phyloP scores from a whole-genome alignment of 768 basidiomycete species.

The Phylloporus sp. region DNA sequence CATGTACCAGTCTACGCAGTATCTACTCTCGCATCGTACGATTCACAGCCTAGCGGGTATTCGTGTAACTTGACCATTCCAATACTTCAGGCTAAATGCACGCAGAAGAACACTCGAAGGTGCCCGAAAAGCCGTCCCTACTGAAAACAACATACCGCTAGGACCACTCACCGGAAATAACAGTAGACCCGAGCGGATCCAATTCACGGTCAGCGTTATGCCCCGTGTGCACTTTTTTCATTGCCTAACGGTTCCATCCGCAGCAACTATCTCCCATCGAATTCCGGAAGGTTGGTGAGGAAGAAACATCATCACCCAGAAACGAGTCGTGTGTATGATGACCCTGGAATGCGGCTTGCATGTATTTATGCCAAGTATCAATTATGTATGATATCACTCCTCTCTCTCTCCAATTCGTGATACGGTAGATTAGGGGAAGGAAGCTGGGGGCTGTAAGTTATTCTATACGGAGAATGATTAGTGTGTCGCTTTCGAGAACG shows the following conservation, averaged over 20 bases:
- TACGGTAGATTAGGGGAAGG: too few species aligned
- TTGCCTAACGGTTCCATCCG: too few species aligned
- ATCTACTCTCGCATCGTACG: conserved; percentile 15
- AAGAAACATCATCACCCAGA: background rate
- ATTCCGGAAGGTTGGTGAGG: background rate
- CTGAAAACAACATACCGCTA: background rate
- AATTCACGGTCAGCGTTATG: background rate
- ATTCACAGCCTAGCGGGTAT: background rate
- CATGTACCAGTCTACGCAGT: conserved; percentile 11
- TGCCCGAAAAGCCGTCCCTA: background rate
- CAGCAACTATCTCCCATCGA: background rate
- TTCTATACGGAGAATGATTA: too few species aligned
- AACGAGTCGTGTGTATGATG: background rate
- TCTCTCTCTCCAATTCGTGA: too few species aligned
- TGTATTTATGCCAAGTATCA: too few species aligned
- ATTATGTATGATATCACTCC: too few species aligned
- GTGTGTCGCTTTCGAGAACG: too few species aligned
- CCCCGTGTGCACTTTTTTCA: background rate
- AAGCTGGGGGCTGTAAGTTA: too few species aligned
- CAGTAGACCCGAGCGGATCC: background rate
- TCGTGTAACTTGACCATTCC: background rate
- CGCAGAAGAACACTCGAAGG: background rate
- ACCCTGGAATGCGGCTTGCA: too few species aligned
- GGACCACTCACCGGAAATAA: background rate
- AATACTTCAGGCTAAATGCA: background rate